Conservation (phyloP, 1,139 yeast genomes). For the Hemisphaericaspora subhashii region DNA sequence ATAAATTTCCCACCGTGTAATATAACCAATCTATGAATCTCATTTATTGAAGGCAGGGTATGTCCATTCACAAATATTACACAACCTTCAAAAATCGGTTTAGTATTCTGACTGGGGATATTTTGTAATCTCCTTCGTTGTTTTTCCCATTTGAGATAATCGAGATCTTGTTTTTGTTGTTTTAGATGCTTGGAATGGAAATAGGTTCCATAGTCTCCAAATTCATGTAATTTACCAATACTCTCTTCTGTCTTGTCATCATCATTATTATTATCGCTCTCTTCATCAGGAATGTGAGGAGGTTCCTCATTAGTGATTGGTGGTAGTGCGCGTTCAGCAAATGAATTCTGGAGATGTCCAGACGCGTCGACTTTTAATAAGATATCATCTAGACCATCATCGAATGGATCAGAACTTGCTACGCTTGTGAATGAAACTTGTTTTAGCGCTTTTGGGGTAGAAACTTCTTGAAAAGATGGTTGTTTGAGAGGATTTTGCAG, state of each 20-base stretch:
- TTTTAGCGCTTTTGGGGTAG: conserved; percentile 14
- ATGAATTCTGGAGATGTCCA: not conserved
- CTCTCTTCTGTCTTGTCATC: conserved; percentile 18
- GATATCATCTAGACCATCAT: conserved; percentile 38
- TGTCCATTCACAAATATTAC: conserved; percentile 80
- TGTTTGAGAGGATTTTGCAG: conserved; percentile 8
- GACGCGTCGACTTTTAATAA: conserved; percentile 9
- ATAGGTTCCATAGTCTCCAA: conserved; percentile 71
- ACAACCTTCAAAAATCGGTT: conserved; percentile 60
- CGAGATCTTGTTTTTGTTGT: conserved; percentile 67
- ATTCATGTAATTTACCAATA: conserved; percentile 45
- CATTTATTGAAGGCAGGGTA: conserved; percentile 74
- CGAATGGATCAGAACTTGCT: conserved; percentile 41
- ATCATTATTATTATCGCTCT: conserved; percentile 6
- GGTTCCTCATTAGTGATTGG: not conserved
- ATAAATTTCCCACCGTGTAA: conserved; percentile 79
- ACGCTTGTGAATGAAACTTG: conserved; percentile 18
- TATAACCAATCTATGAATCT: conserved; percentile 69
- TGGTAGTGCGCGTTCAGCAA: not conserved
- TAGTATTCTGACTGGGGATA: conserved; percentile 17
- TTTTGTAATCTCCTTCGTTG: conserved; percentile 33
- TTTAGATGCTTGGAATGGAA: conserved; percentile 65
- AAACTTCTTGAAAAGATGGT: conserved; percentile 11
- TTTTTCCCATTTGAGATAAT: conserved; percentile 50
- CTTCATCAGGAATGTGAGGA: conserved; percentile 2